These are phyloP conservation scores for Candida xyloterini DNA, from an alignment of 805 yeast genomes.

Conservation along the genomic window DNA sequence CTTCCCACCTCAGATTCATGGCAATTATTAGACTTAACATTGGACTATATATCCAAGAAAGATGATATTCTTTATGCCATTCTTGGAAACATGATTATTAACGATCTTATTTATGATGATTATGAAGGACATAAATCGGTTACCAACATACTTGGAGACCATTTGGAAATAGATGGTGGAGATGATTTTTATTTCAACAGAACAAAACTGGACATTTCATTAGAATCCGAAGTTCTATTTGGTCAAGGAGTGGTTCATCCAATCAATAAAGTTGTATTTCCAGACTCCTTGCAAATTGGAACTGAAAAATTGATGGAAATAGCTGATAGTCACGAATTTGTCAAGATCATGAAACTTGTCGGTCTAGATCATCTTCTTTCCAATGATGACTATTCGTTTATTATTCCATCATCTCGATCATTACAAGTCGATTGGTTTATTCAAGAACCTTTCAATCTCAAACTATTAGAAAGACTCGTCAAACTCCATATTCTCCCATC, in stretches of 20 bases:
- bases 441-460: conserved; percentile 33
- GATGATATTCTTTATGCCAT: conserved; percentile 47
- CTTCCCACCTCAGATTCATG: conserved; percentile 78
- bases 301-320: conserved; percentile 54
- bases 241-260: conserved; percentile 85
- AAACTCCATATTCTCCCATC: conserved; percentile 69
- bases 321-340: conserved; percentile 47
- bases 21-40: conserved; percentile 57
- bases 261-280: conserved; percentile 52
- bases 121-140: conserved; percentile 33
- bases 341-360: conserved; percentile 41
- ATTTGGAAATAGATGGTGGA: conserved; percentile 4
- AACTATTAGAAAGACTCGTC: conserved; percentile 48
- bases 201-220: conserved; percentile 33
- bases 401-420: conserved; percentile 67
- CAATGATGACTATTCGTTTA: conserved; percentile 51
- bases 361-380: conserved; percentile 43
- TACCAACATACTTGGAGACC: conserved; percentile 14
- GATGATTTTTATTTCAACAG: conserved; percentile 15
- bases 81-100: conserved; percentile 56
- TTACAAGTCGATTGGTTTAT: conserved; percentile 51
- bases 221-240: conserved; percentile 66
- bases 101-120: conserved; percentile 68
- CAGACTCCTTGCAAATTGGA: conserved; percentile 51
- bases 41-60: conserved; percentile 55